These are phyloP conservation scores for Gracilariopsis chorda DNA, from an alignment of 23 red algal species.

Conservation along the genomic window DNA sequence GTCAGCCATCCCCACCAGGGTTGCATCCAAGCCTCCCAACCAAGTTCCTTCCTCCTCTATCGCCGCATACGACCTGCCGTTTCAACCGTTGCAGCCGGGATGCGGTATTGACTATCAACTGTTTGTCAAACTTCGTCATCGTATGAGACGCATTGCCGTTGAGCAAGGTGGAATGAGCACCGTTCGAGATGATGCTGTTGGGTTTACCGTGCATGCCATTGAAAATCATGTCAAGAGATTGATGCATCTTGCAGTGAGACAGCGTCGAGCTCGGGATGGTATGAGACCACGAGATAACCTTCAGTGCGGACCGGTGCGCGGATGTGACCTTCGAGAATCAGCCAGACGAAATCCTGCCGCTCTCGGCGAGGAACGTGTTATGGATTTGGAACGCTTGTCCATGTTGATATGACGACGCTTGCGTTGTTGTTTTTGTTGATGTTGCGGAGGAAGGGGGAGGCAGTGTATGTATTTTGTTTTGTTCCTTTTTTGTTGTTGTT, in stretches of 20 bases:
- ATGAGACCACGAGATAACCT: constrained; percentile 1
- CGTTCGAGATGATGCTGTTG: constrained; percentile 72
- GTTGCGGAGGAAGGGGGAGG: too few relatives aligned
- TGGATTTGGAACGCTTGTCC: constrained; percentile 63
- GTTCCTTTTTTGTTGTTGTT: too few relatives aligned
- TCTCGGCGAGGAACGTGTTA: constrained; percentile 25
- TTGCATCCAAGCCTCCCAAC: not conserved
- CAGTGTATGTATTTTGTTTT: too few relatives aligned
- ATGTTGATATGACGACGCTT: constrained; percentile 43
- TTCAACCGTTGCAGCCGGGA: constrained; percentile 58
- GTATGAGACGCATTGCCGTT: constrained; percentile 29
- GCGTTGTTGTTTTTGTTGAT: too few relatives aligned
- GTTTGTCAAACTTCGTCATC: constrained; percentile 58
- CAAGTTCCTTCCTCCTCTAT: not conserved
- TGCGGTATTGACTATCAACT: constrained; percentile 59
- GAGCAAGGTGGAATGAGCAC: constrained; percentile 36
- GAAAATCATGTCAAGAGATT: constrained; percentile 69
- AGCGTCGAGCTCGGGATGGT: not conserved
- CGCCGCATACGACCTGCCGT: constrained; percentile 71
- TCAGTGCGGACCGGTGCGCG: constrained; percentile 33
- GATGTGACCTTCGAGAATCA: constrained; percentile 34
- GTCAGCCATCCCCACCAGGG: not conserved
- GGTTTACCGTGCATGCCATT: constrained; percentile 19
- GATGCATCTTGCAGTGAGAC: constrained; percentile 39
- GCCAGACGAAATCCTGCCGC: not conserved